A percentile compares a stretch with the other conserved stretches of the same genome.
phyloP scores from a whole-genome alignment of 169 alveolate genomes.

The Eimeria necatrix region DNA sequence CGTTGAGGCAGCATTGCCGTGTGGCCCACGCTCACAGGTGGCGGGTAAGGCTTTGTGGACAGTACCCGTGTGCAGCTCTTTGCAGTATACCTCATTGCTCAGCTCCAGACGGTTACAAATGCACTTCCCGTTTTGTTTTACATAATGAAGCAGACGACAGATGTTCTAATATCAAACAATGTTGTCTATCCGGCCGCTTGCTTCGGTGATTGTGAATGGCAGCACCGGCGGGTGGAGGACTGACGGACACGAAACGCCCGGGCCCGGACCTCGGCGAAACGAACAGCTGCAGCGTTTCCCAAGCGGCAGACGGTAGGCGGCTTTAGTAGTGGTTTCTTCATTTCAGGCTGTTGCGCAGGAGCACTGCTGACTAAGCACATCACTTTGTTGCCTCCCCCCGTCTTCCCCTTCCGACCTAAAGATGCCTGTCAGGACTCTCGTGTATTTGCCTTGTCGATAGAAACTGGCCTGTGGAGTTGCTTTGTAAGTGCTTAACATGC shows the following conservation, averaged over 20 bases:
- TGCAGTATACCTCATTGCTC: background rate
- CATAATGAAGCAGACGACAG: too few relatives aligned
- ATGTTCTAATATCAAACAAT: too few relatives aligned
- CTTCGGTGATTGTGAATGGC: background rate
- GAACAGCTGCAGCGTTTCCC: constrained; percentile 10
- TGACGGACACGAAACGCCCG: constrained; percentile 18
- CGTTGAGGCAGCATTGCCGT: background rate
- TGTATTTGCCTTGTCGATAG: too few relatives aligned
- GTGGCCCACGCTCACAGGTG: constrained; percentile 5
- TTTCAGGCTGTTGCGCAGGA: background rate
- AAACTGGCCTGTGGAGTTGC: too few relatives aligned
- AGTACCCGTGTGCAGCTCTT: background rate
- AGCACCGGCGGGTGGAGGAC: background rate
- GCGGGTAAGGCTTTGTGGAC: constrained; percentile 35
- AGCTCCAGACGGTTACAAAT: too few relatives aligned
- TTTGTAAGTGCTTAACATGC: too few relatives aligned
- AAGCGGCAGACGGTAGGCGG: constrained; percentile 3
- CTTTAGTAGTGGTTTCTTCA: background rate
- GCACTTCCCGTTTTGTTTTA: too few relatives aligned
- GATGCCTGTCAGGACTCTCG: too few relatives aligned
- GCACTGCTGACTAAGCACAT: background rate
- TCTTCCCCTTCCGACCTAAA: too few relatives aligned
- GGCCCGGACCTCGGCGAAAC: constrained; percentile 54
- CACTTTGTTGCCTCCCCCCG: too few relatives aligned
- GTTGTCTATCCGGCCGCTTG: too few relatives aligned